These are phyloP conservation scores for Diplocarpon rosae DNA, from an alignment of 2,329 filamentous ascomycete genomes.

Conservation along the genomic window DNA sequence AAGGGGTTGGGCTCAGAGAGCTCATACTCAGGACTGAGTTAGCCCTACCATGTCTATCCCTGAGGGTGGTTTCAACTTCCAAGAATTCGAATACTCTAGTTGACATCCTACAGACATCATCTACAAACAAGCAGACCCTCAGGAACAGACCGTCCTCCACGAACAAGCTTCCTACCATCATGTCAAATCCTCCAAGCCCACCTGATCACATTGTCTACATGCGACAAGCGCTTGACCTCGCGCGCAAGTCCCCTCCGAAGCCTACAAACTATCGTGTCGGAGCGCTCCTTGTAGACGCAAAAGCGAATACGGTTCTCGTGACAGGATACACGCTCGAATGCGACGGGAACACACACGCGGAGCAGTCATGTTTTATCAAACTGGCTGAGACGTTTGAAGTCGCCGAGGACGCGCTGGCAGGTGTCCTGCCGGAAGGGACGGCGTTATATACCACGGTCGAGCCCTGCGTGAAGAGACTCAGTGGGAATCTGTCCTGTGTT, in stretches of 20 bases:
- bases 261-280: slow-evolving; percentile 92
- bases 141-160: too few relatives aligned
- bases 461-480: slow-evolving; percentile 64
- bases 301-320: slow-evolving; percentile 50
- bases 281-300: slow-evolving; percentile 63
- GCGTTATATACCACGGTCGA: slow-evolving; percentile 88
- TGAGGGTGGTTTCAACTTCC: too few relatives aligned
- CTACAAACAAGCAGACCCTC: too few relatives aligned
- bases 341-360: slow-evolving; percentile 88
- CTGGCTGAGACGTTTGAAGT: slow-evolving; percentile 39
- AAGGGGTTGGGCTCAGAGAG: too few relatives aligned
- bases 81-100: too few relatives aligned
- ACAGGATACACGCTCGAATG: slow-evolving; percentile 88
- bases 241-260: slow-evolving; percentile 68
- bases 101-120: too few relatives aligned
- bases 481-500: slow-evolving; percentile 66
- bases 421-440: slow-evolving; percentile 40
- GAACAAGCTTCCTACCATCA: too few relatives aligned
- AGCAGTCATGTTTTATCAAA: slow-evolving; percentile 85
- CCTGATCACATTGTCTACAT: slow-evolving; percentile 40
- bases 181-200: slow-evolving; percentile 5
- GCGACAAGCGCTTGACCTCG: slow-evolving; percentile 62
- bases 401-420: slow-evolving; percentile 42
- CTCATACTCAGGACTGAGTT: too few relatives aligned
- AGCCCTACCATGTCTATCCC: too few relatives aligned